Base-by-base conservation (phyloP, 345 rosid species). In the Passiflora organensis region DNA sequence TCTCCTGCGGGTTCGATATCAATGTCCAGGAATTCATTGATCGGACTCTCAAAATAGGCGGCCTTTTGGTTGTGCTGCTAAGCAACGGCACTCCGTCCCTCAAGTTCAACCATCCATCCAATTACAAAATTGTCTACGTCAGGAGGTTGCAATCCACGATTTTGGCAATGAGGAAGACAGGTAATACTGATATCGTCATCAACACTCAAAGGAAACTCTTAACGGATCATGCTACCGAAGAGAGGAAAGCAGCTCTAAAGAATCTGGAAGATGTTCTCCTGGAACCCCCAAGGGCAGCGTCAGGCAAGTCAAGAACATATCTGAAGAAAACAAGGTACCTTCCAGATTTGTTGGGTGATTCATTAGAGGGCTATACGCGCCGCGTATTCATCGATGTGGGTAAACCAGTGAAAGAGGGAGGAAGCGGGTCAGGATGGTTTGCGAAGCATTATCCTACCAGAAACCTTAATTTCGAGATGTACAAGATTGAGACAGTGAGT, bases 241-340 rank as follows among this genome's bases (percentile, higher is more conserved):
- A 76, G 12, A 82, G 69, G 68, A 76, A 70, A 43, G 80, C 74
- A 5, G 95, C 83, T 36, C 62, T 82, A 58, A 63, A 65, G 6
- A 78, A 84, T 24, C 80, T 86, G 0, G 95, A 89, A 68, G 86
- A 89, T 51, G 95, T 82, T 13, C 86, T 80, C 18, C 80, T 84
- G 12, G 95, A 89, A 63, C 95, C 89, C 48, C 95, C 97, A 42
- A 54, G 89, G 68, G 77, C 82, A 13, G 75, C 85, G 19, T 83
- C 84, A 14, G 67, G 84, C 10, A 89, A 63, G 45, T 83, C 89
- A 0, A 80, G 73, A 32, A 52, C 69, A 1, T 83, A 83, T 71
- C 58, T 73, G 17, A 85, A 89, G 63, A 70, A 68, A 43, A 85
- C 85, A 18, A 62, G 63, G 28, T 86, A 79, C 57, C 72, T 86